Base-by-base conservation (phyloP, 192 early-diverging fungal genomes). In the Coemansia sp. region DNA sequence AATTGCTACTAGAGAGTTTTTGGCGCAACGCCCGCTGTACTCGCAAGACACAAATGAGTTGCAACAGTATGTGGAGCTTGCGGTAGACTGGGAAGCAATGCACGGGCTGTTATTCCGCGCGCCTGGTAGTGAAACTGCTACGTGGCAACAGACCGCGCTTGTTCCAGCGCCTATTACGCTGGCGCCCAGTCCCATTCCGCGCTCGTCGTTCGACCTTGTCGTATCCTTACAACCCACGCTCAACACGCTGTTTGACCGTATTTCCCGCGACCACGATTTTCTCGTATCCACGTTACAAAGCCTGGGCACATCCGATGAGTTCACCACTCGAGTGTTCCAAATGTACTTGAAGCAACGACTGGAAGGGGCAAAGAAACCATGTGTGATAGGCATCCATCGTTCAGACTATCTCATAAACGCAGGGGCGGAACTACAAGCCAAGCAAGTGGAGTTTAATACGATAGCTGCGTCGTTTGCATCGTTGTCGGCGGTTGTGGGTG, bases 391-490 rank as follows among this genome's bases (percentile, higher is more conserved):
- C 49, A 82, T 97, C 19, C 90, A 94, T 74, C 86, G 96, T 49
- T 94, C 90, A 19, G 96, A 98, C 77, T 98, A 98, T 65, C 72
- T 98, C 50, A 79, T 96, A 16, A 88, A 98, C 71, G 72, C 85
- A 37, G 62, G 62, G 0, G 59, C 52, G 0, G 74, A 66, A 11
- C 78, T 77, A n/a, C 50, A 54, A 47, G 66, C 71, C 10, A 79
- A 95, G 69, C 96, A 98, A 69, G 96, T 98, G 2, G 96, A 98
- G 63, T 88, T 96, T 65, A 98, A 98, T 76, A 97, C 96, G 4
- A 96, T 98, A 74, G 85, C 95, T 4, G 82, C 90, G 6, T 92
- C 90, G n/a, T 98, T 98, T 74, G 86, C 89, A 12, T 87, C 89
- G 64, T 81, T 98, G 14, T 93, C 92, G 1, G 74, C 85, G 0